Evolutionary conservation across 345 rosid genomes (phyloP).

Genomic region (Nasturtium officinale): DNA sequence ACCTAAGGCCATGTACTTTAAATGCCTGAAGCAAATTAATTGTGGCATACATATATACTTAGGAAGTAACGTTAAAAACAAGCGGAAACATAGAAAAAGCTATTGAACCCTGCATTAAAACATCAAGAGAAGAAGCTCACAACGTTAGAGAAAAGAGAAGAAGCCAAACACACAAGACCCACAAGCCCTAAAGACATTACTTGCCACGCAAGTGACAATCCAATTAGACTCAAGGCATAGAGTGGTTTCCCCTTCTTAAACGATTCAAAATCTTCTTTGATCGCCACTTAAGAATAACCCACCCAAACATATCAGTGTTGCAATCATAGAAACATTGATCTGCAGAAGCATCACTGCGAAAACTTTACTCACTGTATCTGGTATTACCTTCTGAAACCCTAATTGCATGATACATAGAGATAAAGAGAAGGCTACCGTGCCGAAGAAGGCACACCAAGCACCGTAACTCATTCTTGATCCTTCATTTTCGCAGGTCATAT

Average conservation of each 20-base stretch:
- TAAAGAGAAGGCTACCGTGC: constrained; percentile 50
- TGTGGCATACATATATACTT: no score
- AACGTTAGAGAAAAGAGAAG: constrained; percentile 50
- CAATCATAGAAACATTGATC: constrained; percentile 34
- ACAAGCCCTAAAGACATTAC: constrained; percentile 44
- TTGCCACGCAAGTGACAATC: constrained; percentile 43
- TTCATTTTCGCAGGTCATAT: constrained; percentile 31
- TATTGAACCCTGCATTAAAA: no score
- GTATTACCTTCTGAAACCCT: constrained; percentile 44
- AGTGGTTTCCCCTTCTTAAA: constrained; percentile 34
- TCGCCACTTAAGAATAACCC: constrained; percentile 33
- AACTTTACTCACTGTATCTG: constrained; percentile 12
- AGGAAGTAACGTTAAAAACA: no score
- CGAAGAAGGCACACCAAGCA: constrained; percentile 44
- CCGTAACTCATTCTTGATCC: constrained; percentile 23
- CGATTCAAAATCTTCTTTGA: constrained; percentile 25
- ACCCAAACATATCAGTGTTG: constrained; percentile 35
- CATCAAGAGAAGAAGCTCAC: no score
- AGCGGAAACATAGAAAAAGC: no score
- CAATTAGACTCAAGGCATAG: constrained; percentile 33
- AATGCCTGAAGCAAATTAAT: no score
- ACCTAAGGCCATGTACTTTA: no score
- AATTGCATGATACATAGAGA: constrained; percentile 49
- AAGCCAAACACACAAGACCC: constrained; percentile 45
- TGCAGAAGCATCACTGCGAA: constrained; percentile 31